Evolutionary conservation across 371 early-diverging fungal species (phyloP).

Genomic region (Lichtheimia hyalospora): DNA sequence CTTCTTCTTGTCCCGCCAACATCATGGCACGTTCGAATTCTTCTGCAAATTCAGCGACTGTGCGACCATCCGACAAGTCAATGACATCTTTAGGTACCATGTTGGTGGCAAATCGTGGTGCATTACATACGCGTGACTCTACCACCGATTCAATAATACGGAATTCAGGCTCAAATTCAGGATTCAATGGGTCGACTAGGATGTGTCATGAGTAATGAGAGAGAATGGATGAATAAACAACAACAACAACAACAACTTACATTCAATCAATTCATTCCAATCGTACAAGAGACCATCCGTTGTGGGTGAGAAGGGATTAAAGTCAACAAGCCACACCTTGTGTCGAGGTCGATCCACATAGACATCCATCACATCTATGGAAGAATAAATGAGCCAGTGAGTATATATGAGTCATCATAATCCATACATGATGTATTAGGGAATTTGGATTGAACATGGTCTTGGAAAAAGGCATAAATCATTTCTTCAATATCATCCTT

Average conservation of each 20-base stretch:
- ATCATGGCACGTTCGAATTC: constrained; percentile 56
- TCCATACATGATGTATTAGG: constrained; percentile 47
- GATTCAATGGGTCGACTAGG: not conserved
- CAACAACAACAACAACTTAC: constrained; percentile 32
- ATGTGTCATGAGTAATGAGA: not conserved
- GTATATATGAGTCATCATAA: not conserved
- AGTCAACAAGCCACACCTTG: constrained; percentile 79
- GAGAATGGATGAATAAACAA: not conserved
- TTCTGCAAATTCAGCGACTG: constrained; percentile 75
- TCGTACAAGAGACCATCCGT: constrained; percentile 81
- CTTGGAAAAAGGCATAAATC: constrained; percentile 69
- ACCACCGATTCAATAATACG: constrained; percentile 51
- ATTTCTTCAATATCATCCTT: constrained; percentile 53
- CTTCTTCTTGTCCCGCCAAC: constrained; percentile 8
- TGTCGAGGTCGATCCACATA: constrained; percentile 65
- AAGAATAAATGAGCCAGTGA: not conserved
- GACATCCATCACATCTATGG: constrained; percentile 83
- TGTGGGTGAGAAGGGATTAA: constrained; percentile 78
- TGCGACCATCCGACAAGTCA: constrained; percentile 72
- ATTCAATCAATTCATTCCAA: constrained; percentile 74
- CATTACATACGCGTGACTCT: constrained; percentile 45
- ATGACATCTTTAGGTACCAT: constrained; percentile 76
- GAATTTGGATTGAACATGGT: constrained; percentile 60
- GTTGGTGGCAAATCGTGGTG: constrained; percentile 64
- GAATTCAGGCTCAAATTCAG: constrained; percentile 31